Evolutionary conservation across 148 eudicot genomes (phyloP), one percentile per base, ranked within the genome.

Genomic region (Persicaria maculosa): DNA sequence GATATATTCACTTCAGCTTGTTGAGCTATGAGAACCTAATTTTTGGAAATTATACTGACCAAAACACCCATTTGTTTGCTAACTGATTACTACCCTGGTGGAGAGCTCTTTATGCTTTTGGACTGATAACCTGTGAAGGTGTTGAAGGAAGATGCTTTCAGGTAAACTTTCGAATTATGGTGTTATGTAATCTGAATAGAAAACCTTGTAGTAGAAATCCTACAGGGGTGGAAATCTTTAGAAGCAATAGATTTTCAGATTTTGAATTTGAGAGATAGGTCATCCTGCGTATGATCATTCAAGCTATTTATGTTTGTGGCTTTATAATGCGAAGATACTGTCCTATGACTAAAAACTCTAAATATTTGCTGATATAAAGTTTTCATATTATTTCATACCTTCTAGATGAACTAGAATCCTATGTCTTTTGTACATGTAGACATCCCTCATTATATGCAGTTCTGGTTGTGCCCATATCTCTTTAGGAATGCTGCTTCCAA

Each of bases 11-110:
- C 62, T 12, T 74, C 68, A 59, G 17, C 75, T 72, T 53, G 11
- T 2, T 31, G 40, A 31, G 40, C 40, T 0, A 2, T 46, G 53
- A n/a, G 54, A 40, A 48, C 6, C 68, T 75, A 48, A 78, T 31
- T 46, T 68, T 61, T 11, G 50, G 25, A 71, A 75, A 0, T 36
- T 70, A 67, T 83, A 85, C 94, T 90, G 99, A 95, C 99, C 4
- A 84, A 86, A 82, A 90, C 97, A 50, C 99, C 90, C 78, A 84
- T 96, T 11, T 96, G 99, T 70, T 86, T 96, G 82, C 84, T 96
- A 78, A 92, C 99, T 52, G 99, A 96, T 79, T 96, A 89, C 76
- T 96, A 80, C 72, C 82, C 97, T 75, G 97, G 99, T 57, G 99
- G 99, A 73, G 99, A 96, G 89, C 91, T 96, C 54, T 96, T 96